Percentiles rank a stretch among this genome's conserved stretches.
These are phyloP conservation scores for Ophiostoma sp. DNA, from an alignment of 2,329 filamentous ascomycete species.

Conservation along the genomic window DNA sequence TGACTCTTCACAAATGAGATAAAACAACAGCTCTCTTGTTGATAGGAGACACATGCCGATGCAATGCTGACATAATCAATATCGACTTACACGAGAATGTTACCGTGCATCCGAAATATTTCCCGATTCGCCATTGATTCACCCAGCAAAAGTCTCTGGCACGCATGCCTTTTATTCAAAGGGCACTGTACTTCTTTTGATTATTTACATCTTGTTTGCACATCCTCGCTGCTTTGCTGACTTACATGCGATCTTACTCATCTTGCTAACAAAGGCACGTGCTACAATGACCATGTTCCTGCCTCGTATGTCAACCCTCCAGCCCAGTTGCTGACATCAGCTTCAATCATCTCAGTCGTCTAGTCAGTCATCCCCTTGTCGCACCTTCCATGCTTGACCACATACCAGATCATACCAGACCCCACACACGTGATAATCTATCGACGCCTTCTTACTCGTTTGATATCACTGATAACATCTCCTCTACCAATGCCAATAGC, in stretches of 20 bases:
- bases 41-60: background rate
- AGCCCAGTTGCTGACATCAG: no score
- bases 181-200: no score
- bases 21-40: background rate
- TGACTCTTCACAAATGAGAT: background rate
- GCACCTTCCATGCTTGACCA: background rate
- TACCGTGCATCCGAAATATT: background rate
- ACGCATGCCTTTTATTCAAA: background rate
- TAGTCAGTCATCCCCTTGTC: background rate
- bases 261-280: background rate
- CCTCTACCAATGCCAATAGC: background rate
- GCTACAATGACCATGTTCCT: background rate
- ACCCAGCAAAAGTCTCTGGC: background rate
- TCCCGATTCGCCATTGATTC: background rate
- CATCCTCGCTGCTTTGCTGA: no score
- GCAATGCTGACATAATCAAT: background rate
- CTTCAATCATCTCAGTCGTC: no score
- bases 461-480: background rate
- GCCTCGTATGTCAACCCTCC: background rate
- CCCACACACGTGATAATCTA: constrained; percentile 7
- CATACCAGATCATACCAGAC: background rate
- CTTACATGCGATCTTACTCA: no score
- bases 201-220: no score
- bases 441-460: background rate
- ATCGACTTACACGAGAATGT: background rate